phyloP scores from a whole-genome alignment of 179 eudicot species.

The Camellia oleifera region DNA sequence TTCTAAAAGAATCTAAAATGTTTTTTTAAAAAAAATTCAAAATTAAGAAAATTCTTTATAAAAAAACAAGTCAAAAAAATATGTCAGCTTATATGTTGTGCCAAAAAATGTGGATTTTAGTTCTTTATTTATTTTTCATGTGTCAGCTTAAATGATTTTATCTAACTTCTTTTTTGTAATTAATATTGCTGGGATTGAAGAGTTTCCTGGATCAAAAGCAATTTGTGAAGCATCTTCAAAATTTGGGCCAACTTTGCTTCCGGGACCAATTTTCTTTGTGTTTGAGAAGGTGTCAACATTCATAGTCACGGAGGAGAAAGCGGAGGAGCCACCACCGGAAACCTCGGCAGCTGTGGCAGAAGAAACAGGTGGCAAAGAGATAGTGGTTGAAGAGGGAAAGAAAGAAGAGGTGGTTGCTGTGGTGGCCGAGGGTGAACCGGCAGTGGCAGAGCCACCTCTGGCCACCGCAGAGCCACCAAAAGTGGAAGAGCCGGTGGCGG shows the following conservation, averaged over 20 bases:
- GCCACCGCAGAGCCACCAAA: conserved; percentile 25
- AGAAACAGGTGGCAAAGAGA: conserved; percentile 16
- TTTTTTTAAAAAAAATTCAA: too few relatives aligned
- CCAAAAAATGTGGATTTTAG: too few relatives aligned
- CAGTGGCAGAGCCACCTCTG: not conserved
- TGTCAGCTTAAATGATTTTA: too few relatives aligned
- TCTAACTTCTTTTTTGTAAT: too few relatives aligned
- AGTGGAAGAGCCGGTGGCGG: conserved; percentile 20
- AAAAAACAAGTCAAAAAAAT: too few relatives aligned
- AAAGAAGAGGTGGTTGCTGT: conserved; percentile 23
- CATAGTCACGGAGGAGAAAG: conserved; percentile 43
- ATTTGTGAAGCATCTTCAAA: conserved; percentile 47
- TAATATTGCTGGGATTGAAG: conserved; percentile 18
- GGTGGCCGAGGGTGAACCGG: conserved; percentile 13
- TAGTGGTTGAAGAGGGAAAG: conserved; percentile 26
- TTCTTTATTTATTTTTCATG: too few relatives aligned
- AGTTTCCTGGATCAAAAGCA: conserved; percentile 67
- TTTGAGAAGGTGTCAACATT: conserved; percentile 71
- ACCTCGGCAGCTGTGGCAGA: conserved; percentile 12
- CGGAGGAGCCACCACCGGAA: conserved; percentile 29
- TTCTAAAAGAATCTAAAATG: too few relatives aligned
- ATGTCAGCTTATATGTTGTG: too few relatives aligned
- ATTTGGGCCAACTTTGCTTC: conserved; percentile 40
- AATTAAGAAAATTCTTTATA: too few relatives aligned
- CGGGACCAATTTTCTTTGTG: conserved; percentile 53